Percentiles rank a stretch among this genome's conserved stretches.
These are phyloP conservation scores for Coelastrella sp. DNA, from an alignment of 139 green algal genomes.

Conservation along the genomic window DNA sequence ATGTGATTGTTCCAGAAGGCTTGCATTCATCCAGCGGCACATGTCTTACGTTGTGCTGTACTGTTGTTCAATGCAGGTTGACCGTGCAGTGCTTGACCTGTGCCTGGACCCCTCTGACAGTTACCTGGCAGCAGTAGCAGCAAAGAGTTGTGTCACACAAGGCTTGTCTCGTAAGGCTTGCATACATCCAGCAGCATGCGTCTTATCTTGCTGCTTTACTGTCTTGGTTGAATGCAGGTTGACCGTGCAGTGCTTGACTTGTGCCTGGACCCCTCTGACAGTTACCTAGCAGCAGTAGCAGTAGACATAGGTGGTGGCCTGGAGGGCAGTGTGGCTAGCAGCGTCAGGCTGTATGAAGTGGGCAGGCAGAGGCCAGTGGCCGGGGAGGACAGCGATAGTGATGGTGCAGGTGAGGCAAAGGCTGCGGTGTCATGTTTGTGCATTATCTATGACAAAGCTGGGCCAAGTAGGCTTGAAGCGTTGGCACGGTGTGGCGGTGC, in stretches of 20 bases:
- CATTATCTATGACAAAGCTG: no score
- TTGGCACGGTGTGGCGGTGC: no score
- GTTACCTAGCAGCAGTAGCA: conserved; percentile 69
- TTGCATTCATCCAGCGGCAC: no score
- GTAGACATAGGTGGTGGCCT: conserved; percentile 63
- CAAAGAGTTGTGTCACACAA: conserved; percentile 59
- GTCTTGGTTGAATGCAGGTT: not conserved
- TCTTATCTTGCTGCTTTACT: no score
- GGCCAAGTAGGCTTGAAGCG: no score
- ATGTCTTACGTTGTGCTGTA: no score
- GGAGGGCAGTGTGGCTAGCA: conserved; percentile 47
- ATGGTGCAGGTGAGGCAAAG: conserved; percentile 16
- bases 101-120: conserved; percentile 69
- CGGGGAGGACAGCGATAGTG: conserved; percentile 57
- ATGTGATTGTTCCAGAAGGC: not conserved
- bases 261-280: conserved; percentile 71
- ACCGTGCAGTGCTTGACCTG: conserved; percentile 77
- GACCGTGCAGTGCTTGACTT: conserved; percentile 79
- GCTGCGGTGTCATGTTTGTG: no score
- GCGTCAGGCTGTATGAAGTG: conserved; percentile 72
- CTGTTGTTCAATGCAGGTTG: conserved; percentile 19
- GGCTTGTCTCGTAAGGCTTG: no score
- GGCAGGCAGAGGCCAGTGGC: conserved; percentile 44
- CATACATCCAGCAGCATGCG: no score
- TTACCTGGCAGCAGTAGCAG: conserved; percentile 67